A percentile compares a stretch with the other conserved stretches of the same genome.
These are phyloP conservation scores for Penicillium goetzii DNA, from an alignment of 495 filamentous ascomycete genomes.

Conservation along the genomic window DNA sequence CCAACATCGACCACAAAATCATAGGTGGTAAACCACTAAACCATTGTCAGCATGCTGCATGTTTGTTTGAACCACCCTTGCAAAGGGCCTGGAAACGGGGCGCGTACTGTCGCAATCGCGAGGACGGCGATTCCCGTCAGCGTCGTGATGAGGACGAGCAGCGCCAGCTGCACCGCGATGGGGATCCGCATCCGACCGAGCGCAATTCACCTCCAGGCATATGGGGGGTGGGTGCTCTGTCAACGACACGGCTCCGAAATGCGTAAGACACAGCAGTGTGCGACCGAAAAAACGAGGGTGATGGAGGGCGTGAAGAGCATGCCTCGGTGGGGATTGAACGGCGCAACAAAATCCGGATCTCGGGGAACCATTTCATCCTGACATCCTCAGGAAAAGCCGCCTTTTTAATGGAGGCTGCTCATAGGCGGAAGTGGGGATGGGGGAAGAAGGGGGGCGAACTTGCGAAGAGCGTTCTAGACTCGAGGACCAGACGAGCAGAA, in stretches of 20 bases:
- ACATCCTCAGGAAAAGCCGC: too few relatives aligned
- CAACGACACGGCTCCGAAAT: too few relatives aligned
- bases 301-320: neutral
- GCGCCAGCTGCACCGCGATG: constrained; percentile 79
- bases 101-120: constrained; percentile 62
- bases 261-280: neutral
- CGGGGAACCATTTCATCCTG: neutral
- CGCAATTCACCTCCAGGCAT: neutral
- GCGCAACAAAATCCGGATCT: neutral
- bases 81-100: neutral
- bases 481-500: too few relatives aligned
- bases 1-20: constrained; percentile 69
- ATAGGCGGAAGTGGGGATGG: too few relatives aligned
- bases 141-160: constrained; percentile 71
- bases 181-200: constrained; percentile 69
- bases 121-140: constrained; percentile 68
- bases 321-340: neutral
- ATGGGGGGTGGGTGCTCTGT: neutral
- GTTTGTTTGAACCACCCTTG: neutral
- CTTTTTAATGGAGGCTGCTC: too few relatives aligned
- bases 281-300: neutral
- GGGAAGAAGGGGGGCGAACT: neutral
- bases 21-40: constrained; percentile 72
- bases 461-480: constrained; percentile 6
- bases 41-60: neutral